Conservation (phyloP, 371 early-diverging fungal species). For the Mortierella sp. region DNA sequence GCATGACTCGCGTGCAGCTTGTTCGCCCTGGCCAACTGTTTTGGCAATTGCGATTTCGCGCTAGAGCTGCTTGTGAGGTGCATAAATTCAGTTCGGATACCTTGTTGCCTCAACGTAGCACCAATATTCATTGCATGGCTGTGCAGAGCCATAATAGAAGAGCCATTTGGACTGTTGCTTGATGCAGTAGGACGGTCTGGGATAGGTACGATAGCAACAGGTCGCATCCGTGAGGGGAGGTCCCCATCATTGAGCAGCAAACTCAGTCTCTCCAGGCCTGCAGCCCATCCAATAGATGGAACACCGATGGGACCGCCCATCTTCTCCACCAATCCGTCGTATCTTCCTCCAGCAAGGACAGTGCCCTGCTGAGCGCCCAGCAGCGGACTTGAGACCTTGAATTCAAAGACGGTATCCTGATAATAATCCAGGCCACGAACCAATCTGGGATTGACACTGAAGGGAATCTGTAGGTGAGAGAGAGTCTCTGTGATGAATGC, state of each 20-base stretch:
- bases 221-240: conserved; percentile 17
- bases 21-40: conserved; percentile 38
- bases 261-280: conserved; percentile 68
- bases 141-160: conserved; percentile 12
- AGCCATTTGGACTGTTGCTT: neutral
- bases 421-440: conserved; percentile 78
- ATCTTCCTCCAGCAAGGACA: conserved; percentile 74
- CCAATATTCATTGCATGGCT: conserved; percentile 27
- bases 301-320: conserved; percentile 60
- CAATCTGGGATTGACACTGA: conserved; percentile 58
- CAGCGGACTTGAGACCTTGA: conserved; percentile 46
- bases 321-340: conserved; percentile 63
- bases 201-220: conserved; percentile 43
- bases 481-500: conserved; percentile 55
- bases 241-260: conserved; percentile 48
- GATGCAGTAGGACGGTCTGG: conserved; percentile 16
- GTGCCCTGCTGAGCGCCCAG: conserved; percentile 70
- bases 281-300: conserved; percentile 68
- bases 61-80: conserved; percentile 21
- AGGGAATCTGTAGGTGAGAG: conserved; percentile 57
- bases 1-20: conserved; percentile 54
- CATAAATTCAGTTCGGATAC: conserved; percentile 39
- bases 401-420: conserved; percentile 73
- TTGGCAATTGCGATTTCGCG: conserved; percentile 33
- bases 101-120: conserved; percentile 20